Evolutionary conservation across 306 rosid species (phyloP).

Genomic region (Hippophae gyantsensis): DNA sequence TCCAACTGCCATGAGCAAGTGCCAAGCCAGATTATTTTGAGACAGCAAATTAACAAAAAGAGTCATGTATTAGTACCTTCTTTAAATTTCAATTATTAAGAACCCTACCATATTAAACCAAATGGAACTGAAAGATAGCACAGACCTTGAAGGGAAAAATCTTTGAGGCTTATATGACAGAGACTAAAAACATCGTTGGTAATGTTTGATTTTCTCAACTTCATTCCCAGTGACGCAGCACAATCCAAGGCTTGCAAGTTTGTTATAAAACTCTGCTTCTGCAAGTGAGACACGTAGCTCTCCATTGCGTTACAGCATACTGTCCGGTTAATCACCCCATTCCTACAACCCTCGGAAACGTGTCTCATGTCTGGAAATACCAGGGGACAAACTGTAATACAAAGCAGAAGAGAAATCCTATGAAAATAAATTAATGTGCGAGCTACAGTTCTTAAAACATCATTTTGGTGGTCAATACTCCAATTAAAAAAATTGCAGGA

Average conservation of each 20-base stretch:
- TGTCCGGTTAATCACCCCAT: conserved; percentile 53
- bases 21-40: conserved; percentile 28
- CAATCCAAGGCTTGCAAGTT: conserved; percentile 93
- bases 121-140: conserved; percentile 14
- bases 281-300: conserved; percentile 83
- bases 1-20: conserved; percentile 54
- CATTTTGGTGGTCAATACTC: conserved; percentile 8
- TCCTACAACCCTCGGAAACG: conserved; percentile 55
- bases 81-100: conserved; percentile 1
- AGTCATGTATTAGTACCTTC: conserved; percentile 25
- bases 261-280: conserved; percentile 88
- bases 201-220: conserved; percentile 52
- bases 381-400: conserved; percentile 66
- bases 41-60: conserved; percentile 15
- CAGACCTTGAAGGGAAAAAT: conserved; percentile 95
- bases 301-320: conserved; percentile 77
- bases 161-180: conserved; percentile 82
- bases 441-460: not conserved
- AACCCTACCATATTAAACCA: conserved; percentile 6
- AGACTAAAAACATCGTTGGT: conserved; percentile 59
- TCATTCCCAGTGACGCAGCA: conserved; percentile 75
- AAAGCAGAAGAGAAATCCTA: conserved; percentile 10
- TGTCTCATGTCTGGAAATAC: conserved; percentile 60
- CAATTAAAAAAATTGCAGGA: not conserved
- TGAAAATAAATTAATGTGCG: conserved; percentile 8